phyloP scores from a whole-genome alignment of 768 basidiomycete species.

The Macrolepiota albuminosa region DNA sequence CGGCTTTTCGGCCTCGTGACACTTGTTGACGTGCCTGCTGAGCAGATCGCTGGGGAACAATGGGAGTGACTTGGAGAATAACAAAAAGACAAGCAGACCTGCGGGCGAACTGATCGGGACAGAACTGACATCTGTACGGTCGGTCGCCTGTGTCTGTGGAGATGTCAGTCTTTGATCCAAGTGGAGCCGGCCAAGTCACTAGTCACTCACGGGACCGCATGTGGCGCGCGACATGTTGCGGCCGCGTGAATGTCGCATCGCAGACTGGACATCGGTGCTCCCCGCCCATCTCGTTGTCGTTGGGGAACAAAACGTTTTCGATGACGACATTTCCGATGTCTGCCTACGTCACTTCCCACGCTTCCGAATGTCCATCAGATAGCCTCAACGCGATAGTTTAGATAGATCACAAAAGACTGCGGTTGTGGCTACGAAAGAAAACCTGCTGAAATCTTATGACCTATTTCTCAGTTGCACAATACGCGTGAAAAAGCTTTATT shows the following conservation, averaged over 20 bases:
- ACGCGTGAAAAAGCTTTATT: too few relatives aligned
- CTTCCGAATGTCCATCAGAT: background rate
- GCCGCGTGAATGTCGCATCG: conserved; percentile 80
- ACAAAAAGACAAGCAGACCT: conserved; percentile 40
- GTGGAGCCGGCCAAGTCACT: background rate
- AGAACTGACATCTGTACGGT: conserved; percentile 82
- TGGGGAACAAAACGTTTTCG: background rate
- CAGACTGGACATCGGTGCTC: conserved; percentile 87
- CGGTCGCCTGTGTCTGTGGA: conserved; percentile 77
- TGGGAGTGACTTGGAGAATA: background rate
- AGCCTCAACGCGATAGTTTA: too few relatives aligned
- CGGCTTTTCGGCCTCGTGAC: conserved; percentile 72
- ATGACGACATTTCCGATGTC: conserved; percentile 3
- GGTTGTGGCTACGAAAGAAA: too few relatives aligned
- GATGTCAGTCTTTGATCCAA: background rate
- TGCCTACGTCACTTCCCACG: conserved; percentile 7
- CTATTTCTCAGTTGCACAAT: too few relatives aligned
- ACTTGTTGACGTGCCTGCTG: conserved; percentile 82
- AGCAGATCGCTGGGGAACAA: conserved; percentile 62
- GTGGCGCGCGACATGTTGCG: conserved; percentile 84
- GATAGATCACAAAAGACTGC: too few relatives aligned
- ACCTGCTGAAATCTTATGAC: too few relatives aligned
- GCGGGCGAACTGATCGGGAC: conserved; percentile 85
- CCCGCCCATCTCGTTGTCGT: conserved; percentile 50
- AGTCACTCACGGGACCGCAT: conserved; percentile 45